Evolutionary conservation across 192 early-diverging fungal genomes (phyloP), one percentile per base, ranked within the genome.

Genomic region (Mortierella claussenii): DNA sequence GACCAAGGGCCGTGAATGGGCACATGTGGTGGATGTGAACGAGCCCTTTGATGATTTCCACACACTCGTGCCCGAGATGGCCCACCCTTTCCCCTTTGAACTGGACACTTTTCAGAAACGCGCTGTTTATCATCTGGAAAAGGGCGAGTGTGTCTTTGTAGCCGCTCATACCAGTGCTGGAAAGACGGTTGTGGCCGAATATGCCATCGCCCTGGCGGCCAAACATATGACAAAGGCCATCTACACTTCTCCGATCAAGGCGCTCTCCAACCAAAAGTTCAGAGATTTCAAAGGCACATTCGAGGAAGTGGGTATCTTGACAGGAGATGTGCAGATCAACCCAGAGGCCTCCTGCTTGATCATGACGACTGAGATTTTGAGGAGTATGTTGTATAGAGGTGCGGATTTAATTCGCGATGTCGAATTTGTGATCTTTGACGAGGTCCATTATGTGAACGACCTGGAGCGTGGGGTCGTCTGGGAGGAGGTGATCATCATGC

Each of bases 401-500:
- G 96, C 97, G 4, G 96, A 98, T 79, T 79, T 98, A 42, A 91
- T 99, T 60, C 89, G 96, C 21, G 97, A 99, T 69, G 95, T 99
- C 13, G 97, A 99, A 81, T 99, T 96, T 91, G 97, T 99, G 1
- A 95, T 99, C 52, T 99, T 99, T 87, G 97, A 99, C 81, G 97
- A 99, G 82, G 94, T 96, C 46, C 97, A 99, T 68, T 99, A 99
- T 79, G 88, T 99, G 28, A 98, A 98, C 69, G 96, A 99, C 76
- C 59, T 90, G 10, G 97, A 92, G 91, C 81, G 92, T 65, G 97
- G 97, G 53, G 96, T 99, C 1, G 97, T 99, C 2, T 99, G 97
- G 97, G 97, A 99, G 82, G 97, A 99, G 80, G 96, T 98, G 28
- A 99, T 99, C 60, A 98, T 98, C 67, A 97, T 99, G 96, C 83